Base-by-base conservation (phyloP, 495 filamentous ascomycete species). In the Aspergillus baeticus region DNA sequence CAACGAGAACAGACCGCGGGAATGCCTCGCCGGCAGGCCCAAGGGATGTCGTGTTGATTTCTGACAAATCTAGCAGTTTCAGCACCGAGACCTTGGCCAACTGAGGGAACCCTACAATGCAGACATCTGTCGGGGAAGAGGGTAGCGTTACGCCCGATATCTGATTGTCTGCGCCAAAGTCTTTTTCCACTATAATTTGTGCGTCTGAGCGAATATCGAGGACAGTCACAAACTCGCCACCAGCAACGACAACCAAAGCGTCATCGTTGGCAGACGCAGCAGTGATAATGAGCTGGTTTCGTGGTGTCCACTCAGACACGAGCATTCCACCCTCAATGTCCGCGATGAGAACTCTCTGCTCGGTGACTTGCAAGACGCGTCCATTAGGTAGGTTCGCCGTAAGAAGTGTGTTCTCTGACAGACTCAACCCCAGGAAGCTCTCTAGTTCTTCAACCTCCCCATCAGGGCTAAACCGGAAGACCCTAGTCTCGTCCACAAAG, bases 381-480 rank as follows among this genome's bases (percentile, higher is more conserved):
- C 78, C 81, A 18, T 77, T 72, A 0, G 81, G 74, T 11, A 94
- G 54, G 62, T 88, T 89, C 23, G 71, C 66, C 2, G 86, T 85
- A 17, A 92, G 63, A 6, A 98, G 74, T n/a, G 92, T 96, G 51
- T 76, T 83, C 59, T 90, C 81, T 33, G 81, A 71, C 33, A 98
- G 67, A 7, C 74, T 63, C 50, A 99, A 79, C 0, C 89, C 89
- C 20, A 80, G 73, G 61, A 90, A 92, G 0, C 78, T 69, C 7
- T 89, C 84, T 17, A 96, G 60, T 67, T 99, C 95, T 66, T 97
- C 92, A 2, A 96, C 85, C 55, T 91, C 89, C 4, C 90, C 92
- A 23, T 85, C 76, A 0, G 75, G 34, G 44, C 82, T 82, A 66
- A 99, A 98, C 6, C 65, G 73, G 67, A 98, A 96, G 8, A 93